These are phyloP conservation scores for Helicocarpus griseus DNA, from an alignment of 2,329 filamentous ascomycete species.

Conservation along the genomic window DNA sequence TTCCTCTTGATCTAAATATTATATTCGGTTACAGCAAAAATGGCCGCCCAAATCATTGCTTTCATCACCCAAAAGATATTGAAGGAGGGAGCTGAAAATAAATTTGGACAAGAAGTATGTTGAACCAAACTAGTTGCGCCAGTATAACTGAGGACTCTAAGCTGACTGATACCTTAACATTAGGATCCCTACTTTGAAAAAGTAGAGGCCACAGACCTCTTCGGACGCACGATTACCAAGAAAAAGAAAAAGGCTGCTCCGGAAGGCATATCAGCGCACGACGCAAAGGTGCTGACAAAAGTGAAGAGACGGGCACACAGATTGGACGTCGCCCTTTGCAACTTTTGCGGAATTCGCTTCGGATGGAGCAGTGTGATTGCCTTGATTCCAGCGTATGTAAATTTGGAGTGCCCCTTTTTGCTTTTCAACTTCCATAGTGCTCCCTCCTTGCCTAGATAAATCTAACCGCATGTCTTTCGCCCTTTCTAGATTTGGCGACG, in stretches of 20 bases:
- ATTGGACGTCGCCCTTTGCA: slow-evolving; percentile 77
- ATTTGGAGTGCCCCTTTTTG: neutral
- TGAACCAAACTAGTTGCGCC: neutral
- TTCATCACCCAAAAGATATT: slow-evolving; percentile 26
- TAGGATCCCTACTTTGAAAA: slow-evolving; percentile 88
- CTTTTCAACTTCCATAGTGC: neutral
- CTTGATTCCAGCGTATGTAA: slow-evolving; percentile 65
- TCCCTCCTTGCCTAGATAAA: neutral
- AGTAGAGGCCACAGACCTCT: slow-evolving; percentile 63
- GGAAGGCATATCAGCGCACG: slow-evolving; percentile 70
- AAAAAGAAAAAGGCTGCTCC: slow-evolving; percentile 80
- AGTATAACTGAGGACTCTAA: neutral
- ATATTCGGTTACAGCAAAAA: slow-evolving; percentile 3
- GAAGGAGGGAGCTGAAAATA: slow-evolving; percentile 30
- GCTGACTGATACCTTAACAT: neutral
- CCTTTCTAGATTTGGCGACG: slow-evolving; percentile 59
- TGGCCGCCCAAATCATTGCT: slow-evolving; percentile 14
- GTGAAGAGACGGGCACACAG: slow-evolving; percentile 79
- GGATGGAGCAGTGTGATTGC: slow-evolving; percentile 86
- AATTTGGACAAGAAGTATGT: slow-evolving; percentile 33
- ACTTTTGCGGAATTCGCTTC: slow-evolving; percentile 68
- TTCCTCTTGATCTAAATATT: neutral
- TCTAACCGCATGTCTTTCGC: neutral
- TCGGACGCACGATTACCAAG: slow-evolving; percentile 58
- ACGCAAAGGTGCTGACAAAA: slow-evolving; percentile 71